Evolutionary conservation across 768 basidiomycete species (phyloP), one percentile per base, ranked within the genome.

Genomic region (Termitomyces titanicus): DNA sequence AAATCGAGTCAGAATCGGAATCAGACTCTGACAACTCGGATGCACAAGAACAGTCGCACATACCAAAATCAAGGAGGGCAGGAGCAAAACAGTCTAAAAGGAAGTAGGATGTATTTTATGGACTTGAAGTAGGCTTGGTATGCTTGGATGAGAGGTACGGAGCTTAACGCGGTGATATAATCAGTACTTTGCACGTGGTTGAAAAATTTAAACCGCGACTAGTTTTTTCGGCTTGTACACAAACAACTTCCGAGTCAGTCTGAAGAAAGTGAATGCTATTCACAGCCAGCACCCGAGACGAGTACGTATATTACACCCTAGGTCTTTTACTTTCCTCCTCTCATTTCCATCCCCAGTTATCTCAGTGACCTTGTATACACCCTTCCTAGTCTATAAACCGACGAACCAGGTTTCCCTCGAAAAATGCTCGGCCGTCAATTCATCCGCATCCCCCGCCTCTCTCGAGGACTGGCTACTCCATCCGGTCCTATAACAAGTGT

Each of bases 341-440:
- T 75, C 50, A 73, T 62, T 51, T 43, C 54, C 50, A 47, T 61
- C 42, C 51, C 53, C 66, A 94, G 92, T 66, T 94, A 94, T 68
- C 87, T 94, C 72, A 89, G 89, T 71, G 92, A 94, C 78, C 87
- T 92, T 68, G 88, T 94, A 49, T 94, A 91, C 71, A 89, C 89
- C 61, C 86, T 93, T 61, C 68, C 76, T 12, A 53, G 70, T 64
- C 61, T 68, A 60, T 74, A 65, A 68, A 71, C 58, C 63, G 38
- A 7, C 46, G 15, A 58, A 51, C 55, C 51, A 56, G 59, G 42
- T 45, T 56, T 44, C 61, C 29, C 64, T 58, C 47, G 53, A 55
- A 75, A 59, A 52, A 90, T 89, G 87, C 73, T 87, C 60, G 57
- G 73, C 62, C 86, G 82, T 58, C 76, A 76, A 61, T 64, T 85